Conservation (phyloP, 2,329 filamentous ascomycete genomes). For the Exophiala lecanii-corni region DNA sequence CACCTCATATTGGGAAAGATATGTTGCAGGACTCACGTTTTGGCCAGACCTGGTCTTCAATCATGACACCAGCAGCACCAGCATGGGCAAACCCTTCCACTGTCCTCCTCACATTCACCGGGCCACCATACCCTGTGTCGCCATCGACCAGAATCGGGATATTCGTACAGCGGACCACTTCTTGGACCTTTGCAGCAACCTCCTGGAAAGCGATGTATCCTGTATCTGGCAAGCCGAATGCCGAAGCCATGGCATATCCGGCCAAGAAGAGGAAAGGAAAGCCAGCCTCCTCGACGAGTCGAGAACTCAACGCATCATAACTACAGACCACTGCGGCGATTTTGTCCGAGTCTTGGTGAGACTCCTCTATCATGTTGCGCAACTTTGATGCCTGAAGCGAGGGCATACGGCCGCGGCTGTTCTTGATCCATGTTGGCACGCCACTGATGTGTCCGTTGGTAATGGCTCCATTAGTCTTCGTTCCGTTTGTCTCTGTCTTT, state of each 20-base stretch:
- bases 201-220: slow-evolving; percentile 48
- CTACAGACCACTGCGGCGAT: slow-evolving; percentile 43
- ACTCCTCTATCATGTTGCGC: slow-evolving; percentile 39
- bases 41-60: slow-evolving; percentile 49
- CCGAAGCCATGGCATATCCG: slow-evolving; percentile 39
- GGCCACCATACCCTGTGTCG: slow-evolving; percentile 46
- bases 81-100: slow-evolving; percentile 43
- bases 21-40: slow-evolving; percentile 35
- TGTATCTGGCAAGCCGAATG: slow-evolving; percentile 44
- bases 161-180: slow-evolving; percentile 35
- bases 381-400: slow-evolving; percentile 38
- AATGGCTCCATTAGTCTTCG: background rate
- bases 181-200: slow-evolving; percentile 44
- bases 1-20: background rate
- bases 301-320: slow-evolving; percentile 43
- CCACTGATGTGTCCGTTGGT: background rate
- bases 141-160: slow-evolving; percentile 45
- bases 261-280: slow-evolving; percentile 45
- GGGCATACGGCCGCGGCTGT: slow-evolving; percentile 36
- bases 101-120: slow-evolving; percentile 45
- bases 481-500: background rate
- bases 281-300: slow-evolving; percentile 43
- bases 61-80: slow-evolving; percentile 38
- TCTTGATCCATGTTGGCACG: slow-evolving; percentile 13
- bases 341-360: slow-evolving; percentile 38